phyloP scores from a whole-genome alignment of 1,284 basidiomycete species.

The Cutaneotrichosporon curvatum region DNA sequence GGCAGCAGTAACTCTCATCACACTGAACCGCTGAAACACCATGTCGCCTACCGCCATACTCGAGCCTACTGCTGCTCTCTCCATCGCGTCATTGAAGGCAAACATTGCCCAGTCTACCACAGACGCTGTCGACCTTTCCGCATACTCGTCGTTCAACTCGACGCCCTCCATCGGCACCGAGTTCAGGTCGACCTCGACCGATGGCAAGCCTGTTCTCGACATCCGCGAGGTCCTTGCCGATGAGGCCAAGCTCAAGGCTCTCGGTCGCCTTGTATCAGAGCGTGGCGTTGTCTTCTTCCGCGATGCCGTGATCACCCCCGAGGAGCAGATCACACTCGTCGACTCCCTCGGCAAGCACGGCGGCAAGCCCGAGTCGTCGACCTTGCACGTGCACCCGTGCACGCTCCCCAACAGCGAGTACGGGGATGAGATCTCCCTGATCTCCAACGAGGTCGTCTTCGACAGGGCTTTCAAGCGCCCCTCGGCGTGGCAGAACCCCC shows the following conservation, averaged over 20 bases:
- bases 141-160: conserved; percentile 27
- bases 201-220: conserved; percentile 21
- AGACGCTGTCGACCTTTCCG: conserved; percentile 11
- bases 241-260: conserved; percentile 24
- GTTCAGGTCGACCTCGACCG: conserved; percentile 29
- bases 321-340: conserved; percentile 49
- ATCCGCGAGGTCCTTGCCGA: conserved; percentile 28
- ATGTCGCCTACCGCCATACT: conserved; percentile 18
- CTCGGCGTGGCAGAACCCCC: conserved; percentile 5
- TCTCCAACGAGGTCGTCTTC: conserved; percentile 45
- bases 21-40: neutral
- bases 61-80: neutral
- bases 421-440: conserved; percentile 52
- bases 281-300: conserved; percentile 66
- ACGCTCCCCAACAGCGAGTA: conserved; percentile 47
- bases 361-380: conserved; percentile 54
- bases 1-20: no score
- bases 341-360: conserved; percentile 52
- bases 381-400: conserved; percentile 59
- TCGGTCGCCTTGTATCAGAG: conserved; percentile 51
- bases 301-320: conserved; percentile 50
- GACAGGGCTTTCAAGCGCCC: conserved; percentile 28
- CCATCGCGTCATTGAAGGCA: conserved; percentile 14
- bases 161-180: conserved; percentile 40
- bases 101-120: conserved; percentile 2